phyloP scores from a whole-genome alignment of 176 grass and related monocot species.

The Olyra latifolia region DNA sequence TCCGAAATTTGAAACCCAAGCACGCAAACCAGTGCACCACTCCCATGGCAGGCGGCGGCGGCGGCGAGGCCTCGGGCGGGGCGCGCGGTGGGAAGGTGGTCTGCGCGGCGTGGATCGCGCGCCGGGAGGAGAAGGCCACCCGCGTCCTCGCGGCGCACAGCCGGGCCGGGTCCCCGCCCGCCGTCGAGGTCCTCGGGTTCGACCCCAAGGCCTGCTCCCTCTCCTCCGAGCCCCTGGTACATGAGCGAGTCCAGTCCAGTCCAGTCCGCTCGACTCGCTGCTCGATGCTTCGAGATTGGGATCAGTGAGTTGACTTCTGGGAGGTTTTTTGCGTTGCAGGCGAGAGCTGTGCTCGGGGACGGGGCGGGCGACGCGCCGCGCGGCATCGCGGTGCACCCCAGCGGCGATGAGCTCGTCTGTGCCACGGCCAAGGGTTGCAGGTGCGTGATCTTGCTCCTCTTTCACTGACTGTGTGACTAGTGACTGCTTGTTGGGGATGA shows the following conservation, averaged over 20 bases:
- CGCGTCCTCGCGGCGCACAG: slow-evolving; percentile 57
- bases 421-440: slow-evolving; percentile 73
- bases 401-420: slow-evolving; percentile 84
- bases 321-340: slow-evolving; percentile 36
- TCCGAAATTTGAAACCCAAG: neutral
- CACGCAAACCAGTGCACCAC: neutral
- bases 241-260: neutral
- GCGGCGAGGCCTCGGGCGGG: slow-evolving; percentile 5
- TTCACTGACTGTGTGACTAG: neutral
- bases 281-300: neutral
- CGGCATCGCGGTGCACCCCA: slow-evolving; percentile 80
- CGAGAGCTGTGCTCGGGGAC: slow-evolving; percentile 55
- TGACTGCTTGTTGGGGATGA: neutral
- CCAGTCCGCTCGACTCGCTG: neutral
- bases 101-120: slow-evolving; percentile 81
- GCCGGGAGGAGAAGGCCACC: slow-evolving; percentile 61
- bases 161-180: slow-evolving; percentile 33
- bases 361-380: slow-evolving; percentile 47
- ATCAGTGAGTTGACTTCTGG: neutral
- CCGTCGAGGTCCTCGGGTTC: slow-evolving; percentile 76
- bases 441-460: slow-evolving; percentile 43
- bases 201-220: slow-evolving; percentile 59
- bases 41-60: slow-evolving; percentile 33
- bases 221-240: slow-evolving; percentile 62
- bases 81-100: slow-evolving; percentile 40